These are phyloP conservation scores for Lablab purpureus DNA, from an alignment of 306 rosid genomes.

Conservation along the genomic window DNA sequence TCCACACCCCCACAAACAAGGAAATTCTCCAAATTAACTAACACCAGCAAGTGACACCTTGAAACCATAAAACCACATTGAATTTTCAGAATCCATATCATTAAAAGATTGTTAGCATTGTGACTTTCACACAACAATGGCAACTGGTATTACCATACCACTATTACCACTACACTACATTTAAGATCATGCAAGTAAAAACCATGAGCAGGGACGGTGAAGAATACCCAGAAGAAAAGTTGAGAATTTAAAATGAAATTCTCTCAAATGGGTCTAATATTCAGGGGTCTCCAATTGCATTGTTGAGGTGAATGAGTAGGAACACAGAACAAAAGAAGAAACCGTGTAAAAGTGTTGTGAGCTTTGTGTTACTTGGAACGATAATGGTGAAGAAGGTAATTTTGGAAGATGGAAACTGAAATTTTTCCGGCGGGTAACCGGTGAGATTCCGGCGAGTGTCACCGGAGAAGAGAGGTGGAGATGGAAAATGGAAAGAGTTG, in stretches of 20 bases:
- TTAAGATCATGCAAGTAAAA: conserved; percentile 34
- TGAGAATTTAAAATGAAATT: conserved; percentile 15
- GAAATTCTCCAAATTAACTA: conserved; percentile 16
- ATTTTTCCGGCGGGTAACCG: conserved; percentile 36
- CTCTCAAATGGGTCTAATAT: conserved; percentile 40
- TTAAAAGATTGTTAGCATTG: conserved; percentile 29
- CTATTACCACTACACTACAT: neutral
- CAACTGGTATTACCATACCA: neutral
- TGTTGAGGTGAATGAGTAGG: conserved; percentile 5
- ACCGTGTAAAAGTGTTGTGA: neutral
- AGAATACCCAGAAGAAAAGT: conserved; percentile 41
- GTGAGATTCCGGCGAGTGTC: conserved; percentile 30
- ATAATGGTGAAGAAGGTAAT: conserved; percentile 20
- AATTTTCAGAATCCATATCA: conserved; percentile 35
- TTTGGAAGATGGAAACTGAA: neutral
- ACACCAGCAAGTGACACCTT: conserved; percentile 28
- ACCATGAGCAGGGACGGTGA: conserved; percentile 17
- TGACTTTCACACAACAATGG: conserved; percentile 27
- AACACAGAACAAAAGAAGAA: conserved; percentile 2
- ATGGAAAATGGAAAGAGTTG: conserved; percentile 5
- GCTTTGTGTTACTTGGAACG: neutral
- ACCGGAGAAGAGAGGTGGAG: conserved; percentile 41
- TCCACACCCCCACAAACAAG: conserved; percentile 43
- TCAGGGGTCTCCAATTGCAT: conserved; percentile 22
- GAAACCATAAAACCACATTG: conserved; percentile 46